Evolutionary conservation across 345 rosid genomes (phyloP).

Genomic region (Anastatica hierochuntica): DNA sequence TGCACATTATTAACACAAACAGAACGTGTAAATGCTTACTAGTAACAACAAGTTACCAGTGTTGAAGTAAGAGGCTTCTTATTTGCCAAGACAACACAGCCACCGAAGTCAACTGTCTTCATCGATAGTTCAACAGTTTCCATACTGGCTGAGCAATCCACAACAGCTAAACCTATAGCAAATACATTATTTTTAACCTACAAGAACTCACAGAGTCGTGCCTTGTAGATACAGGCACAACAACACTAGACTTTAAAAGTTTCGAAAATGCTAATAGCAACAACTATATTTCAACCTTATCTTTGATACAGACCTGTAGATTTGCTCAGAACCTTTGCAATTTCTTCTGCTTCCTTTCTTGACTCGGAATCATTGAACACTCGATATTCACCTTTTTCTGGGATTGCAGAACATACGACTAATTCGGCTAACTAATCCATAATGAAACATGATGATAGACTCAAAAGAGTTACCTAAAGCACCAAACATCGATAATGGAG

Average conservation of each 20-base stretch:
- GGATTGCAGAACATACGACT: neutral
- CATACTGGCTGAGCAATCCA: slow-evolving; percentile 83
- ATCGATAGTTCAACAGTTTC: slow-evolving; percentile 46
- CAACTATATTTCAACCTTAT: neutral
- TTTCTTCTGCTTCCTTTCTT: slow-evolving; percentile 30
- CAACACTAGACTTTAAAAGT: neutral
- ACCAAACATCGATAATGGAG: slow-evolving; percentile 34
- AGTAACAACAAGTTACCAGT: slow-evolving; percentile 35
- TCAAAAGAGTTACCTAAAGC: slow-evolving; percentile 32
- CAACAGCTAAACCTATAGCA: slow-evolving; percentile 55
- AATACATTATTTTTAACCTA: neutral
- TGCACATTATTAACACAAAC: neutral
- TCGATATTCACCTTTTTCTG: slow-evolving; percentile 23
- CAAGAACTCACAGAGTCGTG: neutral
- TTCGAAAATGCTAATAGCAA: neutral
- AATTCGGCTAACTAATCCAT: neutral
- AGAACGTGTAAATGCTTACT: neutral
- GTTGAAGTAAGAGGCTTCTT: slow-evolving; percentile 87
- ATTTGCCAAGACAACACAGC: slow-evolving; percentile 79
- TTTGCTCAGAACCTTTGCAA: slow-evolving; percentile 49
- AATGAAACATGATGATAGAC: neutral
- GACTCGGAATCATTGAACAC: slow-evolving; percentile 34
- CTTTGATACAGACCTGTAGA: slow-evolving; percentile 49
- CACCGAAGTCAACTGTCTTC: slow-evolving; percentile 49
- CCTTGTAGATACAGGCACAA: neutral